Percentiles rank a stretch among this genome's conserved stretches.
phyloP scores from a whole-genome alignment of 768 basidiomycete genomes.

The Agaricus blazei region DNA sequence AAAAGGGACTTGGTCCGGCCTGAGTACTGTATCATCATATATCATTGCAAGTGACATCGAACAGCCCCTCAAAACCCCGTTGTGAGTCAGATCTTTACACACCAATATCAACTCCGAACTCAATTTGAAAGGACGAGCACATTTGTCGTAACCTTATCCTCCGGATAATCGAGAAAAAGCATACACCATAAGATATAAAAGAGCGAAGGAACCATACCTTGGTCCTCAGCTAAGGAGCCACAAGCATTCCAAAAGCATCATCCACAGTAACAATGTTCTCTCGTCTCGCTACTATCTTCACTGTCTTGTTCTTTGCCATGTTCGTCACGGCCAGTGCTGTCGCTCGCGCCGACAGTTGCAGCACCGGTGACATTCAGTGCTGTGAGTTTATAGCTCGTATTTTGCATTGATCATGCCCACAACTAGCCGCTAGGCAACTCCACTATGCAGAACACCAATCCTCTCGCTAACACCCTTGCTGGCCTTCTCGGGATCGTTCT shows the following conservation, averaged over 20 bases:
- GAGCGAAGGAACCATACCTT: neutral
- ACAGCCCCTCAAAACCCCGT: too few relatives aligned
- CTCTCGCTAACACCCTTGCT: conserved; percentile 15
- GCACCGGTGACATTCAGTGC: conserved; percentile 14
- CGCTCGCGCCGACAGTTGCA: conserved; percentile 14
- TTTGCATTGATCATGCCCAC: neutral
- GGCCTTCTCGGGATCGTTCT: conserved; percentile 29
- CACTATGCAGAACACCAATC: conserved; percentile 14
- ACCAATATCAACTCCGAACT: too few relatives aligned
- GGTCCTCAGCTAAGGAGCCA: conserved; percentile 16
- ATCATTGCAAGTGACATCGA: too few relatives aligned
- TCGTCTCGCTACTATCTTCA: conserved; percentile 16
- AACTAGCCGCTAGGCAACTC: conserved; percentile 16
- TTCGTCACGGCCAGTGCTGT: conserved; percentile 22
- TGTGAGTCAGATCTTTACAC: too few relatives aligned
- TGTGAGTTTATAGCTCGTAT: conserved; percentile 12
- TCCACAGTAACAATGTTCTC: conserved; percentile 21
- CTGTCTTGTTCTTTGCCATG: conserved; percentile 19
- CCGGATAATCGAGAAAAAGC: neutral
- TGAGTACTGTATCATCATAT: too few relatives aligned
- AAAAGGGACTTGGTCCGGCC: too few relatives aligned
- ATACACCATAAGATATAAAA: neutral
- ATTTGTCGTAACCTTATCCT: too few relatives aligned
- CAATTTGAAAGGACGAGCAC: too few relatives aligned
- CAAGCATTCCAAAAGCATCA: conserved; percentile 14